phyloP scores from a whole-genome alignment of 441 rosid species.

The Populus hybrid region DNA sequence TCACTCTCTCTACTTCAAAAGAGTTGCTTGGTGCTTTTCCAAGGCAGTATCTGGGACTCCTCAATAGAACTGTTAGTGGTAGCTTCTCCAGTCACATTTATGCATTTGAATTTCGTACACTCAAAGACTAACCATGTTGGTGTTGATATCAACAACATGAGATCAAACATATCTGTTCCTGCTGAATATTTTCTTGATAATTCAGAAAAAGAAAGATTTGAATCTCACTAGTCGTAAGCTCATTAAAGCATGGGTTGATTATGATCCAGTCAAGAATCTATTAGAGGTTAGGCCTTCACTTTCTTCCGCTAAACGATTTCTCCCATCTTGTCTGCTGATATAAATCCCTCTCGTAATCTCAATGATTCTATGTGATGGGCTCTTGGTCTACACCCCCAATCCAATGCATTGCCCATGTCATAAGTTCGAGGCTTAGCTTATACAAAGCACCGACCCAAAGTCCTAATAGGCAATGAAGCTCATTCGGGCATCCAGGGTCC shows the following conservation, averaged over 20 bases:
- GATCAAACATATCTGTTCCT: conserved; percentile 50
- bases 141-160: conserved; percentile 55
- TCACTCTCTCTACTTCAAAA: conserved; percentile 50
- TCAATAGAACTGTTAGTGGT: conserved; percentile 45
- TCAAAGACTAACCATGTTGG: conserved; percentile 68
- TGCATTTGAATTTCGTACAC: conserved; percentile 82
- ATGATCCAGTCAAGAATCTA: conserved; percentile 49
- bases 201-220: conserved; percentile 32
- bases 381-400: too few species aligned
- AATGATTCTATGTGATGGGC: conserved; percentile 41
- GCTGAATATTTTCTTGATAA: conserved; percentile 48
- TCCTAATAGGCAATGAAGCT: too few species aligned
- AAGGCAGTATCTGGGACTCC: conserved; percentile 68
- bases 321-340: conserved; percentile 50
- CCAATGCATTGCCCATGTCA: too few species aligned
- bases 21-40: conserved; percentile 50
- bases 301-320: conserved; percentile 46
- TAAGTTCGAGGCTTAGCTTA: too few species aligned
- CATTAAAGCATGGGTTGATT: conserved; percentile 81
- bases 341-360: conserved; percentile 51
- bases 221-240: conserved; percentile 46
- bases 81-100: conserved; percentile 53
- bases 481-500: too few species aligned
- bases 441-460: too few species aligned
- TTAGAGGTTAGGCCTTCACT: conserved; percentile 65